These are phyloP conservation scores for Myxozyma geophila DNA, from an alignment of 805 yeast species.

Conservation along the genomic window DNA sequence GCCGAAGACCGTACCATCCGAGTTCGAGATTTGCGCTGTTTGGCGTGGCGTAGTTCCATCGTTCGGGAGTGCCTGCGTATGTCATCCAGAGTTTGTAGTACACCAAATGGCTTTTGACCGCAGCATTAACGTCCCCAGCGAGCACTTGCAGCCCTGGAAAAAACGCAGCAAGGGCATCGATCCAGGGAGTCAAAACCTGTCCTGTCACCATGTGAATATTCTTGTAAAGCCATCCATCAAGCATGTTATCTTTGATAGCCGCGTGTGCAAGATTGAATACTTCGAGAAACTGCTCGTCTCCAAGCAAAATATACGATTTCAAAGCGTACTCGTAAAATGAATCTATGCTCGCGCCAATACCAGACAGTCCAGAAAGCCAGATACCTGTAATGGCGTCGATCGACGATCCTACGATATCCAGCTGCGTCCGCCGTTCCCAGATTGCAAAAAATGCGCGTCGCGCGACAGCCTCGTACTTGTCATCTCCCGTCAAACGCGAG, in stretches of 20 bases:
- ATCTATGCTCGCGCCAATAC: constrained; percentile 90
- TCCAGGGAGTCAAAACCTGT: constrained; percentile 61
- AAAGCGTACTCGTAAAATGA: constrained; percentile 88
- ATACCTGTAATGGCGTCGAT: constrained; percentile 61
- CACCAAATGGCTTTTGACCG: constrained; percentile 62
- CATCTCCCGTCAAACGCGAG: constrained; percentile 75
- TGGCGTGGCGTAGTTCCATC: constrained; percentile 62
- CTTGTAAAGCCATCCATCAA: constrained; percentile 55
- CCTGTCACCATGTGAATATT: constrained; percentile 66
- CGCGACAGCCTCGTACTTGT: constrained; percentile 66
- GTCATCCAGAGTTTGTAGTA: constrained; percentile 78
- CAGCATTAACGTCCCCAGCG: constrained; percentile 72
- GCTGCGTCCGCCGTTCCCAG: constrained; percentile 67
- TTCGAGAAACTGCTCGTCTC: constrained; percentile 55
- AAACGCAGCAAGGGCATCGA: constrained; percentile 85
- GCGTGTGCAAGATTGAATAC: constrained; percentile 66
- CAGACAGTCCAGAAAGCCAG: constrained; percentile 67
- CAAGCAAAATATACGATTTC: constrained; percentile 73
- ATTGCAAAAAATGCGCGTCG: constrained; percentile 66
- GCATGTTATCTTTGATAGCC: constrained; percentile 61
- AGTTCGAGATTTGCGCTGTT: constrained; percentile 37
- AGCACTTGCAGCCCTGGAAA: constrained; percentile 85
- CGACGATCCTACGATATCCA: constrained; percentile 78
- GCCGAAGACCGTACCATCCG: constrained; percentile 86
- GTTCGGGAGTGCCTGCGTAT: constrained; percentile 83